Evolutionary conservation across 2,329 filamentous ascomycete genomes (phyloP).

Genomic region (Pseudogymnoascus destructans): DNA sequence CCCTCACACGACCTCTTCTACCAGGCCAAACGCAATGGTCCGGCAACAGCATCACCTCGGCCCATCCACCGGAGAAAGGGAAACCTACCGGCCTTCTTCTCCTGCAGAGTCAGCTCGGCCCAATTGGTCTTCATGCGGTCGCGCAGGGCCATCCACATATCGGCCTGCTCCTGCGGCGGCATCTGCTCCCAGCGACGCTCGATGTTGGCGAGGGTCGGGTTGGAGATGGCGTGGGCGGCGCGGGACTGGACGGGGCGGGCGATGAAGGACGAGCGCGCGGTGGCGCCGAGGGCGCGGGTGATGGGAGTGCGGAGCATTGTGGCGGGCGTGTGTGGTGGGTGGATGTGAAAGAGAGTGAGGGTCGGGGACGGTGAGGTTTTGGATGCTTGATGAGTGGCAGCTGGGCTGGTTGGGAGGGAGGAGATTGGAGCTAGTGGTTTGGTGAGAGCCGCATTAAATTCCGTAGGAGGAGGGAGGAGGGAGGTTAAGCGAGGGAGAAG

Average conservation of each 20-base stretch:
- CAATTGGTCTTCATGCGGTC: slow-evolving; percentile 99
- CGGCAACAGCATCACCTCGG: not conserved
- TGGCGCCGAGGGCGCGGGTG: slow-evolving; percentile 36
- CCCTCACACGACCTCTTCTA: not conserved
- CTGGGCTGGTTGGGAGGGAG: no score
- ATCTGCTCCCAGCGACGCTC: slow-evolving; percentile 99
- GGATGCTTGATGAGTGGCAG: not conserved
- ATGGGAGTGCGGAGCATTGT: slow-evolving; percentile 26
- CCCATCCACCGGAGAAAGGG: not conserved
- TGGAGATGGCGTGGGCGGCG: slow-evolving; percentile 83
- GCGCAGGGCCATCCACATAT: slow-evolving; percentile 95
- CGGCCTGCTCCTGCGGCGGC: slow-evolving; percentile 97
- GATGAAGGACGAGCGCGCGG: slow-evolving; percentile 25
- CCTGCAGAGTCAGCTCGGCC: slow-evolving; percentile 85
- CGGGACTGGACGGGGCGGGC: slow-evolving; percentile 7
- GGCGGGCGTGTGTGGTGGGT: slow-evolving; percentile 10
- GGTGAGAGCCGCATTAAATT: slow-evolving; percentile 7
- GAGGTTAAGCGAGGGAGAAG: slow-evolving; percentile 6
- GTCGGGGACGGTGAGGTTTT: not conserved
- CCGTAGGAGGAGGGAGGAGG: slow-evolving; percentile 6
- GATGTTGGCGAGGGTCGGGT: slow-evolving; percentile 93
- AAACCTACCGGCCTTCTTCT: slow-evolving; percentile 94
- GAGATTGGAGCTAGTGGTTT: slow-evolving; percentile 9
- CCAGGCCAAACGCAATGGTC: not conserved
- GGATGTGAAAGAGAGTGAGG: slow-evolving; percentile 10